Evolutionary conservation across 495 filamentous ascomycete species (phyloP), one percentile per base, ranked within the genome.

Genomic region (Trichoderma asperelloides): DNA sequence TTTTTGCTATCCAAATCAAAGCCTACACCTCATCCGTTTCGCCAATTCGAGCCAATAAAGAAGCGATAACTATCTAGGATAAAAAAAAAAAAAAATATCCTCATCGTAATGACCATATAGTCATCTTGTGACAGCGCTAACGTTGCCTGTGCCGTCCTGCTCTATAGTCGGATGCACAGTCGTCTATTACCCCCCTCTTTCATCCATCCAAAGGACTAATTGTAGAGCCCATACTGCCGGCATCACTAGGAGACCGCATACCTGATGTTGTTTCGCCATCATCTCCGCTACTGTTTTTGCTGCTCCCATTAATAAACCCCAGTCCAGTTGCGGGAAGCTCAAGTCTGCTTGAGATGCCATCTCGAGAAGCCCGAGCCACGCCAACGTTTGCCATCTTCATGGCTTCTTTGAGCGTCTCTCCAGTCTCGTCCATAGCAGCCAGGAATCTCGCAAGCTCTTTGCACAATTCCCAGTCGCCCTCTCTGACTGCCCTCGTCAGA

Each of bases 401-500:
- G 0, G 91, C 91, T 68, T 91, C 85, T 62, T 87, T 85, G 27
- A 99, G 79, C 55, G 92, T 96, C 64, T 88, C 86, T 0, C 95
- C 95, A 4, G 86, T 90, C 70, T 89, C 86, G 74, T 99, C 96
- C 65, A 99, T 84, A 2, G 95, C 95, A 57, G 94, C 91, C 63
- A 99, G 77, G 75, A 99, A 99, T 39, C 96, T 79, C 28, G 93
- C 93, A 3, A 99, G 80, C 73, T 99, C 96, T 69, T 92, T 96
- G 76, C 96, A 98, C 6, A 98, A 81, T 67, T 98, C 96, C 95
- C 94, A 99, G 75, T 99, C 95, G 28, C 85, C 86, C 77, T 91
- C 91, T 37, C 86, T 84, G 67, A 91, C 93, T 0, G 93, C 95
- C 65, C 88, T 79, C n/a, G 85, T 84, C 30, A 99, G 84, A 47